Evolutionary conservation across 2,329 filamentous ascomycete species (phyloP).

Genomic region (Colletotrichum sp.): DNA sequence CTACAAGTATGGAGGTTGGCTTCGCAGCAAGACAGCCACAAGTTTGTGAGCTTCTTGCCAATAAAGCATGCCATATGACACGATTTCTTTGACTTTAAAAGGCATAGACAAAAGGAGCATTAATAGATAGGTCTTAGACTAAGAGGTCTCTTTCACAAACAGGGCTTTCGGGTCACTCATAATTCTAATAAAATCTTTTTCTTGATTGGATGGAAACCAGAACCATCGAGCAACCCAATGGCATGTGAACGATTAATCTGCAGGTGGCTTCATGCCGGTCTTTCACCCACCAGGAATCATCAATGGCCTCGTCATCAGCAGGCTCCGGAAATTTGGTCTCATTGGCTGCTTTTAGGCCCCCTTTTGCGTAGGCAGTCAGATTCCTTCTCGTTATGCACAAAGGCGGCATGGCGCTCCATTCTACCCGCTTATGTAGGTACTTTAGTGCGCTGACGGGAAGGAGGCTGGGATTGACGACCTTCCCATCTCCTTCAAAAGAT

Average conservation of each 20-base stretch:
- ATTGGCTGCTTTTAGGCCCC: neutral
- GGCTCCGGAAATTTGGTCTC: neutral
- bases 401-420: neutral
- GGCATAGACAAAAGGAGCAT: neutral
- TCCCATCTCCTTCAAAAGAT: neutral
- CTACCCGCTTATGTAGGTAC: neutral
- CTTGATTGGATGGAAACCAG: neutral
- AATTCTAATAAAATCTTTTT: neutral
- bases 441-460: neutral
- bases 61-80: neutral
- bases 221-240: neutral
- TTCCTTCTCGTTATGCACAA: neutral
- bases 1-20: slow-evolving; percentile 27
- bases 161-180: neutral
- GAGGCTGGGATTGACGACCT: neutral
- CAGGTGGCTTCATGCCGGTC: neutral
- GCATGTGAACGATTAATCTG: neutral
- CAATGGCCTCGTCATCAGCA: neutral
- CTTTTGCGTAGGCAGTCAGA: neutral
- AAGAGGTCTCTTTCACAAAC: neutral
- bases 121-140: neutral
- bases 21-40: slow-evolving; percentile 43
- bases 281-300: neutral
- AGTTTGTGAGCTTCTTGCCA: slow-evolving; percentile 35
- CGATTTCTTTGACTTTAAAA: neutral